Evolutionary conservation across 108 stramenopile genomes (phyloP).

Genomic region (Poteriospumella lacustris): DNA sequence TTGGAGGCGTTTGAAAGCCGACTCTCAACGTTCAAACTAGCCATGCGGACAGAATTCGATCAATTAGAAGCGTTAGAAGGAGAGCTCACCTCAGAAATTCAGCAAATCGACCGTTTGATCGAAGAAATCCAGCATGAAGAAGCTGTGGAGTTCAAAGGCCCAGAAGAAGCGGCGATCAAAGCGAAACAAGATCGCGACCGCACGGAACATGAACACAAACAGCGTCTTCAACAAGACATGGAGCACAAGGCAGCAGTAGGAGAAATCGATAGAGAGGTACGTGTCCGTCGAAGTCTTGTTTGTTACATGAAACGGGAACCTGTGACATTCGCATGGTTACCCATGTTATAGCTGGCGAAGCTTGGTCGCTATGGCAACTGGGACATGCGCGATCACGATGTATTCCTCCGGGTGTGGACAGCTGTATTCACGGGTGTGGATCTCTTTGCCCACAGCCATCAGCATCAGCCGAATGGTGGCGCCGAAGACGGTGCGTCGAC

Average conservation of each 20-base stretch:
- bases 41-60: slow-evolving; percentile 3
- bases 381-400: slow-evolving; percentile 4
- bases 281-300: too few relatives aligned
- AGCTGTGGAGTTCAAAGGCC: background rate
- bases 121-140: background rate
- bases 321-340: background rate
- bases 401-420: background rate
- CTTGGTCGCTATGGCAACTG: background rate
- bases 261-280: background rate
- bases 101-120: background rate
- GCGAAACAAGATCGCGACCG: background rate
- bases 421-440: too few relatives aligned
- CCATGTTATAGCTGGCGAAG: background rate
- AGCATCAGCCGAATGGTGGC: too few relatives aligned
- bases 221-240: background rate
- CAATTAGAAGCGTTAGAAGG: background rate
- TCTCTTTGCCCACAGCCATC: too few relatives aligned
- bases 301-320: background rate
- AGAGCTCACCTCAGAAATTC: background rate
- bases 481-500: too few relatives aligned
- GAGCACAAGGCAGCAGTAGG: background rate
- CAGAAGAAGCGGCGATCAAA: background rate
- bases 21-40: background rate
- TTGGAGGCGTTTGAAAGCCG: background rate
- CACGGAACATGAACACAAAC: too few relatives aligned